A percentile compares a stretch with the other conserved stretches of the same genome.
Evolutionary conservation across 305 asterid genomes (phyloP).

Genomic region (Solanum chacoense): DNA sequence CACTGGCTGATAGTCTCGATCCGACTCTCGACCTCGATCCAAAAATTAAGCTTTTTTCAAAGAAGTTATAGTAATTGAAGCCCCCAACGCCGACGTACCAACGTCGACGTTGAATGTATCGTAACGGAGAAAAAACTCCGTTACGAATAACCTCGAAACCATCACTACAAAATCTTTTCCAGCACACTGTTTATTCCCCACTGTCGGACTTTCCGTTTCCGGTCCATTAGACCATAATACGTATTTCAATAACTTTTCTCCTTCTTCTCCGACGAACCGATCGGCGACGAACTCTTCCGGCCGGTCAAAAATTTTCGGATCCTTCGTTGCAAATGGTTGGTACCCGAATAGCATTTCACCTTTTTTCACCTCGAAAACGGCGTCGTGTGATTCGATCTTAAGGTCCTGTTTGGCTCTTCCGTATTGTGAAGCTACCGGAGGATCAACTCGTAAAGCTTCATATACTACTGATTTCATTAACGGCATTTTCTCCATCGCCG

Average conservation of each 20-base stretch:
- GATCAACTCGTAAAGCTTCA: conserved; percentile 68
- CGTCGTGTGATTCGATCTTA: conserved; percentile 58
- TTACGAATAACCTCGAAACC: conserved; percentile 54
- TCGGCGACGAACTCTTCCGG: conserved; percentile 61
- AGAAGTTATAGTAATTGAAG: conserved; percentile 52
- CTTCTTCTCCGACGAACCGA: conserved; percentile 55
- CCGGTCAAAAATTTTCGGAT: conserved; percentile 51
- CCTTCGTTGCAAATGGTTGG: conserved; percentile 78
- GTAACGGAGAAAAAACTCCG: conserved; percentile 63
- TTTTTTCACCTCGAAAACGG: conserved; percentile 42
- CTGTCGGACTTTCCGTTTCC: conserved; percentile 41
- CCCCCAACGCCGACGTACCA: conserved; percentile 51
- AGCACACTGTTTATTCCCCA: conserved; percentile 68
- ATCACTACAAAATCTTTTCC: conserved; percentile 79
- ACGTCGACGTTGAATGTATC: conserved; percentile 63
- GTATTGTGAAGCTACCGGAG: conserved; percentile 72
- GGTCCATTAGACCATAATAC: conserved; percentile 91
- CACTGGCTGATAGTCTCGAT: neutral
- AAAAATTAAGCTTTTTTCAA: conserved; percentile 39
- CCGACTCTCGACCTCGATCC: neutral
- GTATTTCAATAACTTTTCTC: conserved; percentile 43
- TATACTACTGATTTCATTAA: conserved; percentile 61
- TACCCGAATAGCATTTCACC: conserved; percentile 63
- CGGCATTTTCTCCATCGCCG: conserved; percentile 57
- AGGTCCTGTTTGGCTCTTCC: conserved; percentile 50